Base-by-base conservation (phyloP, 2,329 filamentous ascomycete species). In the Aureobasidium sp. region DNA sequence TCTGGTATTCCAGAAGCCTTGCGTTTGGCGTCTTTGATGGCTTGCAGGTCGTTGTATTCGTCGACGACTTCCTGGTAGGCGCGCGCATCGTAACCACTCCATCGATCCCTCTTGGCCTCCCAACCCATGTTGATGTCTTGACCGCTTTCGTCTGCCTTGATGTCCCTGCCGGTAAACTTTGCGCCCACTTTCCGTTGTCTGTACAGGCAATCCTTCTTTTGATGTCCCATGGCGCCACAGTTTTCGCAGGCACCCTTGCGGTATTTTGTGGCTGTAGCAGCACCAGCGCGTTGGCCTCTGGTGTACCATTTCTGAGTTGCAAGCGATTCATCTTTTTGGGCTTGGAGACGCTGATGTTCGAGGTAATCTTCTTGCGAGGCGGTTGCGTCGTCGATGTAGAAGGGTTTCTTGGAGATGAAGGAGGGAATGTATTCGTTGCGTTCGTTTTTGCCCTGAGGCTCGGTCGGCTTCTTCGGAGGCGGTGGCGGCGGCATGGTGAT, bases 241-340 rank as follows among this genome's bases (percentile, higher is more conserved):
- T 99, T 99, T 76, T 97, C 93, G 78, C 94, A 99, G 59, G 94
- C 93, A 71, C 95, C 94, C 79, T 97, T 99, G 67, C 95, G 90
- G 74, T 90, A 99, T 73, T 97, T 99, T 67, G 94, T 99, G 56
- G 93, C 91, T 12, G 57, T 25, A 0, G 91, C 91, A 4, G 91
- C 90, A 0, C 90, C 91, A 12, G 84, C 77, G 72, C 90, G 93
- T 77, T 89, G 88, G 58, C 91, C 91, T 47, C 94, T 88, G 64
- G 96, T 90, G 77, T 97, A 96, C 93, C 92, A 96, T 85, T 90
- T 88, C 31, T 89, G 87, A 65, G 87, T 80, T 49, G 84, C 82
- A 63, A 79, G 72, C 4, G 78, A 75, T 69, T 75, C 73, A 61
- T 87, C 83, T 51, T 87, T 84, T 59, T 81, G 77, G 67, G 88